phyloP scores from a whole-genome alignment of 805 yeast genomes.

The Pichia eremophila region DNA sequence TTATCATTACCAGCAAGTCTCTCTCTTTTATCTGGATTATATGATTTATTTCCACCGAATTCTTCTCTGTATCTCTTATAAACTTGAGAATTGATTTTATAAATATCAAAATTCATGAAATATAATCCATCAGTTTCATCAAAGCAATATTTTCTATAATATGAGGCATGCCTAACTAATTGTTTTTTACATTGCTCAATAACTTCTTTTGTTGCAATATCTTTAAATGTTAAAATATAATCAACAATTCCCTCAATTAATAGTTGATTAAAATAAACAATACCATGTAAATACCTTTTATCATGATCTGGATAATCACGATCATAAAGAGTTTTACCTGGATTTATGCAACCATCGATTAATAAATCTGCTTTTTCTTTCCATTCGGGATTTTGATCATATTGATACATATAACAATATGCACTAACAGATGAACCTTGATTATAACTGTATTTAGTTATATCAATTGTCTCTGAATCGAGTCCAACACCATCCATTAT shows the following conservation, averaged over 20 bases:
- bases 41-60: slow-evolving; percentile 47
- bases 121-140: slow-evolving; percentile 54
- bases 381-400: slow-evolving; percentile 46
- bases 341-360: slow-evolving; percentile 52
- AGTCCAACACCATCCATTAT: slow-evolving; percentile 53
- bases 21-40: slow-evolving; percentile 43
- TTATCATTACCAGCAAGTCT: slow-evolving; percentile 24
- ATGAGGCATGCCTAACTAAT: slow-evolving; percentile 43
- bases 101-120: slow-evolving; percentile 50
- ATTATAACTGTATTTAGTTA: slow-evolving; percentile 57
- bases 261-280: slow-evolving; percentile 54
- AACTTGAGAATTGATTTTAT: slow-evolving; percentile 39
- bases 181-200: slow-evolving; percentile 30
- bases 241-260: slow-evolving; percentile 62
- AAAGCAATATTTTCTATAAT: slow-evolving; percentile 46
- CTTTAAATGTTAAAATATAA: slow-evolving; percentile 37
- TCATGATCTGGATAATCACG: slow-evolving; percentile 46
- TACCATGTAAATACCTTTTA: slow-evolving; percentile 56
- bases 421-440: slow-evolving; percentile 57
- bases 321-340: slow-evolving; percentile 49
- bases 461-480: slow-evolving; percentile 33
- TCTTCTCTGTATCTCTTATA: slow-evolving; percentile 41
- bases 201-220: slow-evolving; percentile 30
- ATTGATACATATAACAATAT: slow-evolving; percentile 37
- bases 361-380: slow-evolving; percentile 33